Conservation (phyloP, 495 filamentous ascomycete species). For the Neurospora pannonica region DNA sequence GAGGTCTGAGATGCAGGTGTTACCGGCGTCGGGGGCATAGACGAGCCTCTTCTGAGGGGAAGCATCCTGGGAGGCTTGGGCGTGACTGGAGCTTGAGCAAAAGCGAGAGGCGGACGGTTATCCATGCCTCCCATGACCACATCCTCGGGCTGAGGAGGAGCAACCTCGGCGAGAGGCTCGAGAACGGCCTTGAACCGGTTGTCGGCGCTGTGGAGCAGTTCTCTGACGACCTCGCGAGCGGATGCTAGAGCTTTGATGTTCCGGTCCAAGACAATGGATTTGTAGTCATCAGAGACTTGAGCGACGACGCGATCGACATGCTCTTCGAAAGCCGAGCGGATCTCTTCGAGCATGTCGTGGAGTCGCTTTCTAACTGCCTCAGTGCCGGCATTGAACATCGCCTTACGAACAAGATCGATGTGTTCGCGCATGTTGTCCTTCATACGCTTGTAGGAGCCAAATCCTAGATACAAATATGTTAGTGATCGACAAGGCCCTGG, state of each 20-base stretch:
- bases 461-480: conserved; percentile 19
- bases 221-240: neutral
- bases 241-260: conserved; percentile 1
- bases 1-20: no score
- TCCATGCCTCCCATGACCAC: no score
- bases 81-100: no score
- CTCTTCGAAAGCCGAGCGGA: conserved; percentile 27
- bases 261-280: conserved; percentile 19
- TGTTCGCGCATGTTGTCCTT: conserved; percentile 36
- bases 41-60: no score
- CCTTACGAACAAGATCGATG: conserved; percentile 23
- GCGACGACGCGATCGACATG: conserved; percentile 33
- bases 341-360: conserved; percentile 18
- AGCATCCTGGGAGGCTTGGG: no score
- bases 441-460: conserved; percentile 40
- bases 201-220: conserved; percentile 3
- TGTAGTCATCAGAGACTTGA: conserved; percentile 35
- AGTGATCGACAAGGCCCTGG: neutral
- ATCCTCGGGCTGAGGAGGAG: no score
- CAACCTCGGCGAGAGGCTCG: no score
- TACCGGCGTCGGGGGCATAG: no score
- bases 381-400: conserved; percentile 38
- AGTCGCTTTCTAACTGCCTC: conserved; percentile 26
- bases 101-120: no score
- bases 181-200: neutral